Base-by-base conservation (phyloP, 2,329 filamentous ascomycete species). In the Fusarium subglutinans region DNA sequence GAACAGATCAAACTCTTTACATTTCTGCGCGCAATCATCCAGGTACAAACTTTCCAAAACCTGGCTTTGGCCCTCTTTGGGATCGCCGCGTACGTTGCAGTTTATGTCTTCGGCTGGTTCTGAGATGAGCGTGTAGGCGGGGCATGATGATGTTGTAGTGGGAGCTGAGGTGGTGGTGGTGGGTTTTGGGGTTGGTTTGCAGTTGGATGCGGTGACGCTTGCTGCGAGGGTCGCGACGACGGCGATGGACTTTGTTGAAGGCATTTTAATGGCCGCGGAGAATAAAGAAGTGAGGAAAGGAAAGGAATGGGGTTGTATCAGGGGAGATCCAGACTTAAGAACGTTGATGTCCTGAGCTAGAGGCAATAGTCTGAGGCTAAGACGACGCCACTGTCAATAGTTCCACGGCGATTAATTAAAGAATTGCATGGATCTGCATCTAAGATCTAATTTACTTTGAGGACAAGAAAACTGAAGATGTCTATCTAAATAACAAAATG, bases 221-320 rank as follows among this genome's bases (percentile, higher is more conserved):
- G 47, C 69, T 22, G 65, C 69, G 43, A 73, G 35, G 3, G 70
- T 61, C 35, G 41, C 57, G 9, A 73, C 60, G 9, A 71, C 28
- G 6, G 61, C 66, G 24, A 73, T 28, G 9, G 65, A 41, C 5
- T 66, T 73, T 14, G 70, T 41, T 12, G 65, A 73, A 26, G 70
- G 69, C 69, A 73, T 72, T 3, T 37, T 33, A 20, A 20, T 8
- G 2, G 6, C 8, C 14, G 0, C 22, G 6, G 30, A 20, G 2
- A 6, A 24, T 24, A 18, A 20, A 51, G 28, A 35, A 6, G 28
- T 24, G 17, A 51, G 30, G 22, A 17, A 35, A 14, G 8, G 15
- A n/a, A 51, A 12, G n/a, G 10, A 5, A 28, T 22, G 45, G 14
- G 26, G 7, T 8, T 48, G 11, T 0, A 14, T 51, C 17, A 20